phyloP scores from a whole-genome alignment of 1,284 basidiomycete species.

The Ustilago loliicola region DNA sequence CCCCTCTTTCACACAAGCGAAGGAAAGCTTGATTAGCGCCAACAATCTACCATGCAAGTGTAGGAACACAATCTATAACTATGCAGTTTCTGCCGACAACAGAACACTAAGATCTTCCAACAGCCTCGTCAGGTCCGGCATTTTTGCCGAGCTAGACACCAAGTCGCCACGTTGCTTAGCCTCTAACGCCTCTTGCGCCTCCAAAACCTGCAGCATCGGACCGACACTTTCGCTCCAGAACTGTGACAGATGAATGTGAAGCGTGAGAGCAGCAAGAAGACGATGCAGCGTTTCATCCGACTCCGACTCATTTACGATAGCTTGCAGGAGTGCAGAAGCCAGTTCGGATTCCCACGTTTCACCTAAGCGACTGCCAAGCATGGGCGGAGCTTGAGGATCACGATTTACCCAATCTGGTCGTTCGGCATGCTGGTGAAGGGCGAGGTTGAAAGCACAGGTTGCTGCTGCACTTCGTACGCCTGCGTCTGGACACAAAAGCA shows the following conservation, averaged over 20 bases:
- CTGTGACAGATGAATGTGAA: slow-evolving; percentile 78
- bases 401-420: slow-evolving; percentile 42
- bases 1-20: slow-evolving; percentile 3
- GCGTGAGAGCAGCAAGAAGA: slow-evolving; percentile 80
- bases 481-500: slow-evolving; percentile 78
- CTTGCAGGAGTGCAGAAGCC: slow-evolving; percentile 82
- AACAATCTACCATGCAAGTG: not conserved
- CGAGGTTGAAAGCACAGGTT: slow-evolving; percentile 82
- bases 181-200: slow-evolving; percentile 58
- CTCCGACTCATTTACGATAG: slow-evolving; percentile 78
- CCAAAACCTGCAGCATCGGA: slow-evolving; percentile 80
- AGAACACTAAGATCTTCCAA: slow-evolving; percentile 32
- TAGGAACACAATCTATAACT: not conserved
- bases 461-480: slow-evolving; percentile 82
- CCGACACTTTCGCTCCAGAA: slow-evolving; percentile 75
- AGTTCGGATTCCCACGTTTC: slow-evolving; percentile 83
- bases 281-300: slow-evolving; percentile 80
- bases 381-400: slow-evolving; percentile 72
- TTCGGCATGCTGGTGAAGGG: slow-evolving; percentile 66
- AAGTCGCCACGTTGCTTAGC: slow-evolving; percentile 10
- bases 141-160: slow-evolving; percentile 35
- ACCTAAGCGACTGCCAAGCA: slow-evolving; percentile 75
- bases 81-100: slow-evolving; percentile 17
- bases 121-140: slow-evolving; percentile 22
- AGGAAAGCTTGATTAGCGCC: not conserved